phyloP scores from a whole-genome alignment of 805 yeast species.

The Starmerella stigmatis region DNA sequence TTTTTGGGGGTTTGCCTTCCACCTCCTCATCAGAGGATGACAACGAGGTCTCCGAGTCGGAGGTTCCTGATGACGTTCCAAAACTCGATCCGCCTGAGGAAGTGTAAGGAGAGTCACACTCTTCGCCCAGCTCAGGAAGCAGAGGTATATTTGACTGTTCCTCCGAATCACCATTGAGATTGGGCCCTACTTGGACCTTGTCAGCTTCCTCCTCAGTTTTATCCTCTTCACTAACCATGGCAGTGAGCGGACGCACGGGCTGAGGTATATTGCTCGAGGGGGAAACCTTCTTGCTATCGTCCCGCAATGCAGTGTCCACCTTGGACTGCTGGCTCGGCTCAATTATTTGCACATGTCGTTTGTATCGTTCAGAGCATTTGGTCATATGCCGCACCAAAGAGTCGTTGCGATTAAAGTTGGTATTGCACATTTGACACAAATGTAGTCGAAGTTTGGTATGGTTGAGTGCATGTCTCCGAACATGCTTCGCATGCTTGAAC shows the following conservation, averaged over 20 bases:
- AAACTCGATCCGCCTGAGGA: neutral
- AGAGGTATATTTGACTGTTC: neutral
- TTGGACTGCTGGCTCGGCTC: too few species aligned
- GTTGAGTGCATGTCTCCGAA: constrained; percentile 20
- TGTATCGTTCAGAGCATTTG: constrained; percentile 7
- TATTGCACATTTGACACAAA: constrained; percentile 15
- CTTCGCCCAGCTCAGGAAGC: constrained; percentile 2
- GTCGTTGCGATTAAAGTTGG: constrained; percentile 19
- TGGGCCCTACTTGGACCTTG: too few species aligned
- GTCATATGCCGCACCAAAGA: constrained; percentile 15
- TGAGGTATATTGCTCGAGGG: neutral
- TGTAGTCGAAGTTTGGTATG: constrained; percentile 16
- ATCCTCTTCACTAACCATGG: neutral
- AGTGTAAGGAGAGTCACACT: neutral
- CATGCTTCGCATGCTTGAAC: constrained; percentile 23
- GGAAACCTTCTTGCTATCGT: too few species aligned
- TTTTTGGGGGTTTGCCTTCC: neutral
- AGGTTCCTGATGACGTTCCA: constrained; percentile 4
- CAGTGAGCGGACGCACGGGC: neutral
- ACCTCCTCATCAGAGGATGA: neutral
- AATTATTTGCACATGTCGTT: neutral
- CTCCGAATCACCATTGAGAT: too few species aligned
- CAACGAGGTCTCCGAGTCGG: constrained; percentile 2
- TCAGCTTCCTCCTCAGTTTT: too few species aligned
- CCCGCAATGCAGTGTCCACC: too few species aligned